Base-by-base conservation (phyloP, 768 basidiomycete genomes). In the Macrocybe gigantea region DNA sequence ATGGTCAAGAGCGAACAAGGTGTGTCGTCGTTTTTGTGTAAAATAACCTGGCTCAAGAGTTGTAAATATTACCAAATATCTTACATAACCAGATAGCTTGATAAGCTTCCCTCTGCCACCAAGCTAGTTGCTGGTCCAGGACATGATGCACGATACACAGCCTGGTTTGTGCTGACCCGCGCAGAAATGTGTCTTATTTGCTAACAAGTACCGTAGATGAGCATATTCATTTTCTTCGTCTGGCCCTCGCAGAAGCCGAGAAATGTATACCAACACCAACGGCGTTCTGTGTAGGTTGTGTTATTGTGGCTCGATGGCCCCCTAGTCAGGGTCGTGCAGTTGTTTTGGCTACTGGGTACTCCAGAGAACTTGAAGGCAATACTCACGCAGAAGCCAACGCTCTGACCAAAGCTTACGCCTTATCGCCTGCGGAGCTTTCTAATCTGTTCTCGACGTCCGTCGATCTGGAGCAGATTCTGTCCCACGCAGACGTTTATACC, bases 341-440 rank as follows among this genome's bases (percentile, higher is more conserved):
- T 47, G 66, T 88, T 39, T 65, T 98, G 33, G 70, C 90, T 9
- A 83, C 83, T 2, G 93, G 93, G 12, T 93, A 84, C 67, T 97
- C 94, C 22, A 77, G 96, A 58, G 93, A 97, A 61, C 74, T 97
- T 0, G 73, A 80, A 4, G 95, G 94, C 45, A 98, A 98, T 61
- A 97, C 95, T 3, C 95, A 99, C 63, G 95, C 94, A 8, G 95
- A 99, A 69, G 92, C 93, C 15, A 95, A 95, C 62, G 93, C 94
- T 1, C 69, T 99, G 45, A 61, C 77, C 37, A 96, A 97, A 59
- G 78, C 82, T 5, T 64, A 62, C 11, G 38, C 53, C n/a, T 68
- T 83, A 35, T 68, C 79, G 2, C 41, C 58, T 6, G 52, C 64
- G 9, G 61, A 82, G 38, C 61, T 88, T 36, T 59, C 69, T 10